These are phyloP conservation scores for Achaetomium macrosporum DNA, from an alignment of 2,329 filamentous ascomycete genomes.

Conservation along the genomic window DNA sequence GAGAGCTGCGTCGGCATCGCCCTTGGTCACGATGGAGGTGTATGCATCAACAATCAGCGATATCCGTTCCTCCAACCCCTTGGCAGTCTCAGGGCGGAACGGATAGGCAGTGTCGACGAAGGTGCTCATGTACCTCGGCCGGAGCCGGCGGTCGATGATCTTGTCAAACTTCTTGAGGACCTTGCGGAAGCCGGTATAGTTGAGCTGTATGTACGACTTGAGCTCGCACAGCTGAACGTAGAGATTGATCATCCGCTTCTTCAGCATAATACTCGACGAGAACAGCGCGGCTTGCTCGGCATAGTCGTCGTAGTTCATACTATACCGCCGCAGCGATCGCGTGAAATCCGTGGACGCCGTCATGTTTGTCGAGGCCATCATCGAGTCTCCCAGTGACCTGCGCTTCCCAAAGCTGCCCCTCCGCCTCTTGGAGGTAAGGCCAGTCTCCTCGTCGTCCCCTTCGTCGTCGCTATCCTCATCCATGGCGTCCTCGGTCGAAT, in stretches of 20 bases:
- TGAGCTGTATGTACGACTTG: slow-evolving; percentile 92
- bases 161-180: slow-evolving; percentile 99
- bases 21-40: slow-evolving; percentile 73
- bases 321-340: slow-evolving; percentile 45
- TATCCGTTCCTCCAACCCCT: slow-evolving; percentile 65
- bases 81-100: slow-evolving; percentile 69
- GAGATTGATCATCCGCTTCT: slow-evolving; percentile 80
- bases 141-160: slow-evolving; percentile 77
- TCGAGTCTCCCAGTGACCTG: slow-evolving; percentile 33
- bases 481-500: slow-evolving; percentile 50
- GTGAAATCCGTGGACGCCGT: slow-evolving; percentile 56
- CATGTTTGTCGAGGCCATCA: slow-evolving; percentile 47
- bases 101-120: slow-evolving; percentile 74
- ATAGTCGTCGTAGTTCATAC: slow-evolving; percentile 68
- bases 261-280: slow-evolving; percentile 72
- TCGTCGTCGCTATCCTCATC: slow-evolving; percentile 60
- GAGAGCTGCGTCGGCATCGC: slow-evolving; percentile 69
- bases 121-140: slow-evolving; percentile 66
- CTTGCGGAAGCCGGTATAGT: slow-evolving; percentile 93
- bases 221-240: slow-evolving; percentile 94
- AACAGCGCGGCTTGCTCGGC: slow-evolving; percentile 65
- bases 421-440: slow-evolving; percentile 41
- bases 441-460: slow-evolving; percentile 50
- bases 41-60: slow-evolving; percentile 71
- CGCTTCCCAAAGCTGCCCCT: slow-evolving; percentile 32